Percentiles rank a stretch among this genome's conserved stretches.
These are phyloP conservation scores for Erysimum cheiri DNA, from an alignment of 441 rosid species.

Conservation along the genomic window DNA sequence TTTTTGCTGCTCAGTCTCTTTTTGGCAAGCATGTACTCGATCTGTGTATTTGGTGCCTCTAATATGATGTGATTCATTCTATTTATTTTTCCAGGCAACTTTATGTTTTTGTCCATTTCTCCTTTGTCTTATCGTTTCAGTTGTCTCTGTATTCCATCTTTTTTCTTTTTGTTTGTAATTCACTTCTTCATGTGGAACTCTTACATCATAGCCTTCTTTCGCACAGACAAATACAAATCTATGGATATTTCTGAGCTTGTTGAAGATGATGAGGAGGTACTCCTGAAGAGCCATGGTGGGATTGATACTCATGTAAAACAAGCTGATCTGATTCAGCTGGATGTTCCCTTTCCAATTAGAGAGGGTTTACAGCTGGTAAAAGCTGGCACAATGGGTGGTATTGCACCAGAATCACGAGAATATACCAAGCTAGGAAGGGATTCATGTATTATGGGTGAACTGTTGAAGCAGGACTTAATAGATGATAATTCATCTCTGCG, in stretches of 20 bases:
- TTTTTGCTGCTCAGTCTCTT: slow-evolving; percentile 25
- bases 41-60: slow-evolving; percentile 18
- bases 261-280: slow-evolving; percentile 93
- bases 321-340: slow-evolving; percentile 50
- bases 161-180: slow-evolving; percentile 30
- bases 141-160: slow-evolving; percentile 31
- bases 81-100: slow-evolving; percentile 19
- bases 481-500: slow-evolving; percentile 54
- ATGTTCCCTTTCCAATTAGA: slow-evolving; percentile 47
- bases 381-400: slow-evolving; percentile 49
- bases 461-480: slow-evolving; percentile 60
- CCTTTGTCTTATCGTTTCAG: slow-evolving; percentile 19
- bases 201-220: slow-evolving; percentile 39
- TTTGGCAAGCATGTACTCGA: neutral
- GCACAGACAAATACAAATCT: slow-evolving; percentile 67
- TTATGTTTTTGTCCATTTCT: neutral
- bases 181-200: slow-evolving; percentile 15
- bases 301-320: slow-evolving; percentile 47
- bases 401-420: slow-evolving; percentile 46
- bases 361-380: slow-evolving; percentile 48
- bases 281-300: slow-evolving; percentile 64
- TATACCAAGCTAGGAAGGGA: slow-evolving; percentile 50
- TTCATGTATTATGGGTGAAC: slow-evolving; percentile 66
- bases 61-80: slow-evolving; percentile 10
- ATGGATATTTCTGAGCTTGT: slow-evolving; percentile 67